Conservation (phyloP, 2,329 filamentous ascomycete species). For the Neobulgaria alba region DNA sequence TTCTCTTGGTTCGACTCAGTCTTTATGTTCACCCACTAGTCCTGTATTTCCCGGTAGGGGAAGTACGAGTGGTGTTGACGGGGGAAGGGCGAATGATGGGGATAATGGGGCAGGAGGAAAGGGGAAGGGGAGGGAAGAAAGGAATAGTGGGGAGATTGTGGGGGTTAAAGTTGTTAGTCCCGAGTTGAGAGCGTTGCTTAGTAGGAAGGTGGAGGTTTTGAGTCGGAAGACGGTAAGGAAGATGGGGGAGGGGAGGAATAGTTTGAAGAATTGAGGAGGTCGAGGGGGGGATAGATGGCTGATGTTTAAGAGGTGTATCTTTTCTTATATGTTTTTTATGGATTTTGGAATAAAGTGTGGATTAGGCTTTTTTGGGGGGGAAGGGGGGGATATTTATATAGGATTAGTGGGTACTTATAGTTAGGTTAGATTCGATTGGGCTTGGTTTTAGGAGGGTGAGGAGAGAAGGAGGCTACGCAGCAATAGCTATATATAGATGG, state of each 20-base stretch:
- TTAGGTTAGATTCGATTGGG: too few relatives aligned
- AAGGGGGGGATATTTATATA: too few relatives aligned
- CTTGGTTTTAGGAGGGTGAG: too few relatives aligned
- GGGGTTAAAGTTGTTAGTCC: conserved; percentile 48
- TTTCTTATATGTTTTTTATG: too few relatives aligned
- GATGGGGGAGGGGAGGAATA: conserved; percentile 25
- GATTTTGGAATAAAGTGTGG: too few relatives aligned
- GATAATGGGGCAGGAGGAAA: conserved; percentile 18
- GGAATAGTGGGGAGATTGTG: conserved; percentile 20
- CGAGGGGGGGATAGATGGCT: neutral
- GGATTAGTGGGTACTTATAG: too few relatives aligned
- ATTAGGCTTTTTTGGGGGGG: too few relatives aligned
- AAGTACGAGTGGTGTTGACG: conserved; percentile 2
- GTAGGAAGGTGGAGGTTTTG: conserved; percentile 41
- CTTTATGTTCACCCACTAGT: neutral
- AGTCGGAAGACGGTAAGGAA: conserved; percentile 27
- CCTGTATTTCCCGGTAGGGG: neutral
- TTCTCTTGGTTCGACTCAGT: neutral
- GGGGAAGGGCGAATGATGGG: conserved; percentile 18
- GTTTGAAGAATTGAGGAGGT: conserved; percentile 5
- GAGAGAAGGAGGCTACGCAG: too few relatives aligned
- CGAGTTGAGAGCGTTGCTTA: conserved; percentile 53
- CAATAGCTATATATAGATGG: too few relatives aligned
- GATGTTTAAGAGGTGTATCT: neutral
- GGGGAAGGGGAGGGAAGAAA: conserved; percentile 11